Evolutionary conservation across 805 yeast genomes (phyloP).

Genomic region (Starmerella geochares): DNA sequence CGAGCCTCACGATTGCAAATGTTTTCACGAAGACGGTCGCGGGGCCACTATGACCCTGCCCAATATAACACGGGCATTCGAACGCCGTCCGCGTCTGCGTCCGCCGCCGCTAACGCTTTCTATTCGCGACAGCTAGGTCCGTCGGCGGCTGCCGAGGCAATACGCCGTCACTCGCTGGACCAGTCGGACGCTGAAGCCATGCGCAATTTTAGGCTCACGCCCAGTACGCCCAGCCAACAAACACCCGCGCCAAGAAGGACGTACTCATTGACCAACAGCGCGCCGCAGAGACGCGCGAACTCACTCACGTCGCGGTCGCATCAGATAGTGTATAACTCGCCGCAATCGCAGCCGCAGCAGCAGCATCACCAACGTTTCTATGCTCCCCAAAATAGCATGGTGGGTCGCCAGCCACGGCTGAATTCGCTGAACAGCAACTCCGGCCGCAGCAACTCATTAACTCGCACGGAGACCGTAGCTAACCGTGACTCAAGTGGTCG

Average conservation of each 20-base stretch:
- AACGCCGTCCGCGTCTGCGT: constrained; percentile 38
- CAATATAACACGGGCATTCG: constrained; percentile 30
- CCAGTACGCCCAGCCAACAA: background rate
- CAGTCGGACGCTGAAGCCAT: constrained; percentile 23
- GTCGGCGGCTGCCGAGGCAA: constrained; percentile 33
- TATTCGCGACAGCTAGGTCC: constrained; percentile 24
- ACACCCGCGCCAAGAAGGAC: constrained; percentile 5
- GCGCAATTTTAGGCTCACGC: constrained; percentile 20
- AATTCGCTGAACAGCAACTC: constrained; percentile 16
- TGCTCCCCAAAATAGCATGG: background rate
- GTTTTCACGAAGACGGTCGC: constrained; percentile 21
- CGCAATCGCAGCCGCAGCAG: background rate
- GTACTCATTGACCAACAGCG: constrained; percentile 1
- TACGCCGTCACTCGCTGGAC: constrained; percentile 30
- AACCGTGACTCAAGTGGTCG: constrained; percentile 29
- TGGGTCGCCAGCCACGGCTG: constrained; percentile 12
- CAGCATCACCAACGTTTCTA: background rate
- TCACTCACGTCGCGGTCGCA: constrained; percentile 22
- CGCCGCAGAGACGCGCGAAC: constrained; percentile 21
- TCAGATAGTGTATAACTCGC: constrained; percentile 12
- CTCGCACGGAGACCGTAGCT: constrained; percentile 27
- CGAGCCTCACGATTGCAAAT: constrained; percentile 7
- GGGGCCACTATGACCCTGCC: constrained; percentile 26
- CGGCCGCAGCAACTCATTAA: constrained; percentile 26
- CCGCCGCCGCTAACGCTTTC: constrained; percentile 47